Percentiles rank a stretch among this genome's conserved stretches.
Evolutionary conservation across 1,139 yeast genomes (phyloP).

Genomic region (Blastobotrys serpentis): DNA sequence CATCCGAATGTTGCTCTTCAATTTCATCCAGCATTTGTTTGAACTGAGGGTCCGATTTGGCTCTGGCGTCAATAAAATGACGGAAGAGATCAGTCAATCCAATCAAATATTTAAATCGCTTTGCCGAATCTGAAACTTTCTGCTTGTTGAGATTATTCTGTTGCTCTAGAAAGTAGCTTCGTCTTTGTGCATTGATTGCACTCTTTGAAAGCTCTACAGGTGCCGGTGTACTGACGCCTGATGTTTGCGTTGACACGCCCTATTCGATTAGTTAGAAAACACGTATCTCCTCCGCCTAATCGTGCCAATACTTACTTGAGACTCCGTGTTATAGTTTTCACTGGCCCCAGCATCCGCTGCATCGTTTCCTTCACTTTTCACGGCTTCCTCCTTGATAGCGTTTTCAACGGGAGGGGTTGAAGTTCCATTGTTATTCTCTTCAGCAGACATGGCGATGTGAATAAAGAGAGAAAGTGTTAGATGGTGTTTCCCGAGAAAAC

Average conservation of each 20-base stretch:
- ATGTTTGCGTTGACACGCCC: constrained; percentile 17
- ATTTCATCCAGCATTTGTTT: constrained; percentile 55
- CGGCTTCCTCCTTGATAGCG: background rate
- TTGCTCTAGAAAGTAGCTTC: constrained; percentile 33
- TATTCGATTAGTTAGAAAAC: constrained; percentile 2
- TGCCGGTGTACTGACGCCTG: constrained; percentile 23
- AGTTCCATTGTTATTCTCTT: background rate
- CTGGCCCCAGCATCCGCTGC: background rate
- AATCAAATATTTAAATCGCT: constrained; percentile 74
- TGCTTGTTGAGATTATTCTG: constrained; percentile 29
- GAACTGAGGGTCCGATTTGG: constrained; percentile 69
- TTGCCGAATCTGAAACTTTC: constrained; percentile 56
- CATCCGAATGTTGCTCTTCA: constrained; percentile 36
- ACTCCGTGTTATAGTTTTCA: background rate
- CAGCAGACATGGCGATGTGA: constrained; percentile 8
- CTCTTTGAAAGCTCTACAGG: constrained; percentile 28
- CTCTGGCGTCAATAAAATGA: constrained; percentile 80
- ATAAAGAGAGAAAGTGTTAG: background rate
- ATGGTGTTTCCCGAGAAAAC: constrained; percentile 3
- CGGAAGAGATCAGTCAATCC: constrained; percentile 84
- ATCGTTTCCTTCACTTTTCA: constrained; percentile 1
- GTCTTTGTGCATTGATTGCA: constrained; percentile 30
- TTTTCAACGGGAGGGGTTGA: background rate
- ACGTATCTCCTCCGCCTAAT: background rate
- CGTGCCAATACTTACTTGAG: background rate